phyloP scores from a whole-genome alignment of 2,329 filamentous ascomycete genomes.

The Cordyceps farinosa region DNA sequence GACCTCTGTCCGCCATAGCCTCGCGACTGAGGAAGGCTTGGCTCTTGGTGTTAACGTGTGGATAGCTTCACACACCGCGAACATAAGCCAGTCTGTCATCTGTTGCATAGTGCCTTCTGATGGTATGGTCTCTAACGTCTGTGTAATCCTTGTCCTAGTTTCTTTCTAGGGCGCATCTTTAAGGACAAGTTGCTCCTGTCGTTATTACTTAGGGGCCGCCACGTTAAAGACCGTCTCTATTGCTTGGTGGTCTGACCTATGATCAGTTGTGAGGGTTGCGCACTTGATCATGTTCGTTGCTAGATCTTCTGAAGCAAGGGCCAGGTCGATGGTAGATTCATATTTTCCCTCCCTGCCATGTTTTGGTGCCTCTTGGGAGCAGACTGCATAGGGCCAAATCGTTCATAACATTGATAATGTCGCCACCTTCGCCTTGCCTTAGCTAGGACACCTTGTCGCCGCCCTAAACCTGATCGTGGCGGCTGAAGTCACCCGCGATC shows the following conservation, averaged over 20 bases:
- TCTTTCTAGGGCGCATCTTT: slow-evolving; percentile 29
- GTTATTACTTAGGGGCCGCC: neutral
- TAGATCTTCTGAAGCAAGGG: slow-evolving; percentile 24
- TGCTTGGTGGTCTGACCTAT: slow-evolving; percentile 29
- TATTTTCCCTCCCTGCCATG: slow-evolving; percentile 26
- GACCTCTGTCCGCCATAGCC: no score
- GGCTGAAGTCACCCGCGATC: slow-evolving; percentile 22
- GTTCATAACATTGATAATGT: slow-evolving; percentile 35
- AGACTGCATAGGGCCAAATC: slow-evolving; percentile 31
- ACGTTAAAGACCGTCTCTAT: slow-evolving; percentile 32
- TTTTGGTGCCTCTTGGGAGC: slow-evolving; percentile 34
- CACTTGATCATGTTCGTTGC: slow-evolving; percentile 20
- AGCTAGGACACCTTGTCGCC: slow-evolving; percentile 19
- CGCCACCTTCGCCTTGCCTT: slow-evolving; percentile 34
- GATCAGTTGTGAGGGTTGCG: slow-evolving; percentile 21
- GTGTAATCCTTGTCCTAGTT: slow-evolving; percentile 19
- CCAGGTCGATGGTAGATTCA: slow-evolving; percentile 27
- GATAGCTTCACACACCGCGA: no score
- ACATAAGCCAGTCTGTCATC: no score
- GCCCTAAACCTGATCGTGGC: slow-evolving; percentile 23
- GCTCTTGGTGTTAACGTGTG: no score
- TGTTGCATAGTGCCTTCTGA: slow-evolving; percentile 23
- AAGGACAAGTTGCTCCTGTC: slow-evolving; percentile 21
- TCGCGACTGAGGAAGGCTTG: no score
- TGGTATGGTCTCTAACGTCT: slow-evolving; percentile 26